Evolutionary conservation across 2,329 filamentous ascomycete genomes (phyloP), one percentile per base, ranked within the genome.

Genomic region (Colletotrichum coccodes): DNA sequence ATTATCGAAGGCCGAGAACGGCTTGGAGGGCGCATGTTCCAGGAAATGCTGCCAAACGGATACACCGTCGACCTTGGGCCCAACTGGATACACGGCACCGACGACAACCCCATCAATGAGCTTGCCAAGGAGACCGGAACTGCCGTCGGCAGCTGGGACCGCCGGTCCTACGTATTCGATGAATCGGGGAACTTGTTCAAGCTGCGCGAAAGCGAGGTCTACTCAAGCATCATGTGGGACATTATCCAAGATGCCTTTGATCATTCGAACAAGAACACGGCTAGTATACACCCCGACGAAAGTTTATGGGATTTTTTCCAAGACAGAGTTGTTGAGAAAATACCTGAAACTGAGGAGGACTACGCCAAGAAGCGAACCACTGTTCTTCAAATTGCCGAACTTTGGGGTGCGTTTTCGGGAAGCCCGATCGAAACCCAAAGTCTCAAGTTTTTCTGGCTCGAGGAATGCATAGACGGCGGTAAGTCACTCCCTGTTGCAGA

Each of bases 51-150:
- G 4, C 78, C 80, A 14, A 86, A 85, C 44, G 84, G 84, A 0
- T 79, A 82, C 34, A 72, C 83, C 8, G 83, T 88, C n/a, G 88
- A 90, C 71, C 78, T 87, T 36, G 92, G 92, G 0, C 90, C 92
- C n/a, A 94, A 94, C 73, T 94, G 92, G 92, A 93, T 94, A 59
- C 92, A 94, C 69, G 92, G 92, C 38, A 93, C 90, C 6, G 82
- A 87, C 1, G 84, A 90, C 70, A 94, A 94, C 74, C 90, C 92
- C 0, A 92, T 94, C 18, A 77, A 91, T 44, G 88, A 91, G 49
- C 81, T 94, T 21, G 91, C 90, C 14, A 86, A 85, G 71, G 81
- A 87, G 70, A 93, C 90, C 0, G 80, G 83, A 1, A 93, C 87
- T 0, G 74, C 77, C 0, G 76, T 83, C 2, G 81, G 82, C 14